These are phyloP conservation scores for Phialophora macrospora DNA, from an alignment of 2,329 filamentous ascomycete genomes.

Conservation along the genomic window DNA sequence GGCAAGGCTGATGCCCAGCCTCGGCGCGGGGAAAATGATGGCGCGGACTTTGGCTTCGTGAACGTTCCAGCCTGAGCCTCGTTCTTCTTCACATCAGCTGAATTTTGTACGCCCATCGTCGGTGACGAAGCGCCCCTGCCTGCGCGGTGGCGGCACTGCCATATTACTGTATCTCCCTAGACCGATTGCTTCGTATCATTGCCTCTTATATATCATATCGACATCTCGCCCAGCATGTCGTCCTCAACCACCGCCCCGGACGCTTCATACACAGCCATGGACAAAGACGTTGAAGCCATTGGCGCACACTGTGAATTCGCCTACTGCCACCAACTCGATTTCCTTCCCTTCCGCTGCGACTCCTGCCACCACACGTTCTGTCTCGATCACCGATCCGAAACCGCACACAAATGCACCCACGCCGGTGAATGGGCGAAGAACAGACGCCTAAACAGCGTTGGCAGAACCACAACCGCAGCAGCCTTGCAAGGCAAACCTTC, in stretches of 20 bases:
- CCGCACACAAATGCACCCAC: constrained; percentile 71
- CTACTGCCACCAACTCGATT: constrained; percentile 94
- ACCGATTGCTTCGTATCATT: constrained; percentile 1
- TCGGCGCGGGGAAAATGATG: constrained; percentile 29
- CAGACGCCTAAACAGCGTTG: constrained; percentile 49
- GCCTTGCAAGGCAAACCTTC: constrained; percentile 55
- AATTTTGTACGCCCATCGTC: neutral
- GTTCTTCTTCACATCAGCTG: constrained; percentile 2
- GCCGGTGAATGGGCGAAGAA: constrained; percentile 65
- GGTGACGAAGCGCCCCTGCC: constrained; percentile 28
- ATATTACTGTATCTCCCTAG: neutral
- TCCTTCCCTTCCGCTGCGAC: constrained; percentile 92
- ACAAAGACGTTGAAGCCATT: constrained; percentile 75
- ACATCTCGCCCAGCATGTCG: constrained; percentile 31
- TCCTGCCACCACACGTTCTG: constrained; percentile 85
- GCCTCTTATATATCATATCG: neutral
- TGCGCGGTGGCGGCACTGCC: constrained; percentile 21
- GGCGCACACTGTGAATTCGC: constrained; percentile 89
- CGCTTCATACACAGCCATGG: constrained; percentile 36
- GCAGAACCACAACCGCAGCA: constrained; percentile 36
- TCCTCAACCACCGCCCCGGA: constrained; percentile 32
- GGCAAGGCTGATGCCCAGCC: constrained; percentile 28
- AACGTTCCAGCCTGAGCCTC: constrained; percentile 28
- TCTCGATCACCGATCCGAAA: constrained; percentile 89
- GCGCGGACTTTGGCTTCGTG: constrained; percentile 11